Percentiles rank a stretch among this genome's conserved stretches.
These are phyloP conservation scores for Ceriops tagal DNA, from an alignment of 345 rosid species.

Conservation along the genomic window DNA sequence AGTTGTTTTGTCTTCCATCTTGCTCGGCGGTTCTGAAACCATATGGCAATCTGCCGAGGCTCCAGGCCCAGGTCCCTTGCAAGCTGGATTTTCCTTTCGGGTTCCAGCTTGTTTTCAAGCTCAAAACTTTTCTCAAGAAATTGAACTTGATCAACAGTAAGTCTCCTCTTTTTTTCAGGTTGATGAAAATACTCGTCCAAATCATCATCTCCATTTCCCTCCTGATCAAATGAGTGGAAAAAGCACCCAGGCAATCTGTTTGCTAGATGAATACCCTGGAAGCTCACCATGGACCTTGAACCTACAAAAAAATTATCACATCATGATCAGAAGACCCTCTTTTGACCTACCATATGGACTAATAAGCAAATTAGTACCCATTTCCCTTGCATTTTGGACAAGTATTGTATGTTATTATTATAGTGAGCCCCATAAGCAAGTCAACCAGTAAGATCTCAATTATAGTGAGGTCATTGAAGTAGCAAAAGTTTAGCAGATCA, in stretches of 20 bases:
- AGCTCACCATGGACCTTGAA: constrained; percentile 31
- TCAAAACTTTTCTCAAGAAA: constrained; percentile 28
- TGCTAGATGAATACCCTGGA: constrained; percentile 19
- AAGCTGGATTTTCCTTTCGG: constrained; percentile 29
- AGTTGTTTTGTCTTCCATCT: constrained; percentile 30
- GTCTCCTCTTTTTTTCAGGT: constrained; percentile 29
- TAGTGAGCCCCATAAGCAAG: background rate
- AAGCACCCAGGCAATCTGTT: constrained; percentile 15
- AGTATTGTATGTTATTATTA: no score
- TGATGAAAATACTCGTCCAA: constrained; percentile 26
- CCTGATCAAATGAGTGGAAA: constrained; percentile 18
- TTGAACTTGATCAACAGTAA: constrained; percentile 21
- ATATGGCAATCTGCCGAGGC: constrained; percentile 30
- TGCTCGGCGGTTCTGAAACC: constrained; percentile 34
- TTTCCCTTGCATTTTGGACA: background rate
- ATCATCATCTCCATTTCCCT: constrained; percentile 24
- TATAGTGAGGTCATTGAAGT: background rate
- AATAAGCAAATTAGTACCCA: background rate
- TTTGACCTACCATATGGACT: background rate
- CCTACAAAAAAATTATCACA: constrained; percentile 8
- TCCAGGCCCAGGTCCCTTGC: constrained; percentile 29
- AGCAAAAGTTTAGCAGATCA: background rate
- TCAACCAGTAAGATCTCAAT: background rate
- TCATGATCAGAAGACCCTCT: background rate
- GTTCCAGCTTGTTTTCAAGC: constrained; percentile 31